These are phyloP conservation scores for Penicillium sp. DNA, from an alignment of 2,329 filamentous ascomycete genomes.

Conservation along the genomic window DNA sequence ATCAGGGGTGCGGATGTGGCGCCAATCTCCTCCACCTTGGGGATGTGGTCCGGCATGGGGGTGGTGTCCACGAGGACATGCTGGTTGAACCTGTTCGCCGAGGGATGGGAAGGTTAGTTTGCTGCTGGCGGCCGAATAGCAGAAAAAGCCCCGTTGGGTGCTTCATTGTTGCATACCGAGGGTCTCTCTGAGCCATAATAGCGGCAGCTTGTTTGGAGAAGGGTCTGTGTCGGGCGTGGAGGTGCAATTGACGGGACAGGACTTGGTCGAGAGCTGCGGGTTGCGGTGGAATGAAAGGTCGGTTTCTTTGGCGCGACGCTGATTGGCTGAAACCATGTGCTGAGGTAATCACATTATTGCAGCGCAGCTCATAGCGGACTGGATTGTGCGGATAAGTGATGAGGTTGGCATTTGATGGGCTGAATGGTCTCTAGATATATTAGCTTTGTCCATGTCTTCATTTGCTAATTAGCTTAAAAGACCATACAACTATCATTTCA, in stretches of 20 bases:
- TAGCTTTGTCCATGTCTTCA: too few species aligned
- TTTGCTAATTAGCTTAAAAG: too few species aligned
- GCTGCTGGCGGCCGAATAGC: neutral
- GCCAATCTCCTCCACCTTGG: conserved; percentile 89
- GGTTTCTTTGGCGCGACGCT: conserved; percentile 32
- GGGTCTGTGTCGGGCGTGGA: conserved; percentile 10
- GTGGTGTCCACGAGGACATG: conserved; percentile 91
- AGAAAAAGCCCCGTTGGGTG: neutral
- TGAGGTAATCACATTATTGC: conserved; percentile 30
- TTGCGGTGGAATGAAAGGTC: conserved; percentile 33
- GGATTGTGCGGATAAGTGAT: too few species aligned
- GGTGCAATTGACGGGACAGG: conserved; percentile 22
- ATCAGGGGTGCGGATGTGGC: conserved; percentile 87
- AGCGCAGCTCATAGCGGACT: too few species aligned
- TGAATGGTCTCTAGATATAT: too few species aligned
- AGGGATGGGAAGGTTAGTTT: conserved; percentile 21
- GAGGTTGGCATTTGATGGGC: too few species aligned
- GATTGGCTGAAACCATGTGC: conserved; percentile 31
- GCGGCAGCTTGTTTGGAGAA: conserved; percentile 18
- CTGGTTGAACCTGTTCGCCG: conserved; percentile 77
- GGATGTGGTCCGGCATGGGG: conserved; percentile 86
- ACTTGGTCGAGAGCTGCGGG: conserved; percentile 26
- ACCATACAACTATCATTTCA: too few species aligned
- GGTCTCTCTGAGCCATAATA: conserved; percentile 34
- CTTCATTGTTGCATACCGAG: conserved; percentile 26